phyloP scores from a whole-genome alignment of 192 early-diverging fungal genomes.

The Coemansia sp. region DNA sequence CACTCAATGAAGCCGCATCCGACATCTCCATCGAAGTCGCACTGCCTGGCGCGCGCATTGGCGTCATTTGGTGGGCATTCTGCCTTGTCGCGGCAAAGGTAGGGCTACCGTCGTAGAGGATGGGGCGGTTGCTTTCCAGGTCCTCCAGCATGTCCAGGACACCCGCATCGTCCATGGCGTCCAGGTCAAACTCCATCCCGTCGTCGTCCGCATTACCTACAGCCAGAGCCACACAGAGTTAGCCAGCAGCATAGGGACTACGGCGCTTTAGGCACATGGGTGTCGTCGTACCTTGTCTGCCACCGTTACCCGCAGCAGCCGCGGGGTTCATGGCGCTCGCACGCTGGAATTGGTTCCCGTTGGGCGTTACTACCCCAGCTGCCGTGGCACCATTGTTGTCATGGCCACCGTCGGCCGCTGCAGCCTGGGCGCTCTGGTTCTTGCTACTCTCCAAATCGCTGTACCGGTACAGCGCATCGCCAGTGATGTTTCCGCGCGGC shows the following conservation, averaged over 20 bases:
- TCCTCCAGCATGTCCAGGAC: slow-evolving; percentile 26
- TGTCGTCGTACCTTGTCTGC: not conserved
- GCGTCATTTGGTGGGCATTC: slow-evolving; percentile 1
- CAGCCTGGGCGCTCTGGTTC: not conserved
- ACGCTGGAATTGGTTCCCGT: not conserved
- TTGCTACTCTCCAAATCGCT: slow-evolving; percentile 15
- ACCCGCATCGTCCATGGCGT: slow-evolving; percentile 20
- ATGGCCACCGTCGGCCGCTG: not conserved
- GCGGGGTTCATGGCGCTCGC: not conserved
- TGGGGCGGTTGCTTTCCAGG: slow-evolving; percentile 31
- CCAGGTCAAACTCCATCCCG: slow-evolving; percentile 34
- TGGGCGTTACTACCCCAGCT: too few species aligned
- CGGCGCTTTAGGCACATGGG: too few species aligned
- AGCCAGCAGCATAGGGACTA: too few species aligned
- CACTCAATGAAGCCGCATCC: not conserved
- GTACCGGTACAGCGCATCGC: slow-evolving; percentile 24
- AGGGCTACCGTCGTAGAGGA: slow-evolving; percentile 33
- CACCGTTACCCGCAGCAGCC: not conserved
- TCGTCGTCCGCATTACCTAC: slow-evolving; percentile 12
- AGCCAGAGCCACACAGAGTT: too few species aligned
- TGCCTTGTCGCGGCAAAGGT: slow-evolving; percentile 1
- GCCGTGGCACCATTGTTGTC: not conserved
- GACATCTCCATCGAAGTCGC: not conserved
- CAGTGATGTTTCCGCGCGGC: slow-evolving; percentile 16
- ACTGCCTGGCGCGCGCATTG: not conserved